Evolutionary conservation across 306 rosid species (phyloP), one percentile per base, ranked within the genome.

Genomic region (Ormosia emarginata): DNA sequence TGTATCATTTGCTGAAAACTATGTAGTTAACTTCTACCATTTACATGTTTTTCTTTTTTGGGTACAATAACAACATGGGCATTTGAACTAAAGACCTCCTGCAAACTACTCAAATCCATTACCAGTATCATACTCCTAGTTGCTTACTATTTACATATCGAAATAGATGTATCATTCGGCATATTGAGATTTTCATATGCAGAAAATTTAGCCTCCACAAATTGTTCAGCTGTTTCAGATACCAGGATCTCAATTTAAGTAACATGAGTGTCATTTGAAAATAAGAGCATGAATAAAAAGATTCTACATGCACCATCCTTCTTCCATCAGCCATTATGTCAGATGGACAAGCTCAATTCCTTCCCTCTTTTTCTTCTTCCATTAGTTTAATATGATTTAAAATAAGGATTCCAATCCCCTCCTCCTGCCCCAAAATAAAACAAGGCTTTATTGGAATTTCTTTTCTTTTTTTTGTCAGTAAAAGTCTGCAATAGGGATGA

Each of bases 241-340:
- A 37, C 15, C 55, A 71, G 15, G 44, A 59, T 71, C 77, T 43
- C 50, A 56, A 8, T 79, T 58, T 69, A 57, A 7, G 71, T n/a
- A 43, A 69, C 47, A 58, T 6, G n/a, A 59, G 29, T 65, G 34
- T 71, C 53, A n/a, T 62, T 50, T 32, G 29, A 81, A 52, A 62
- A 62, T 64, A 53, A 52, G 71, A 63, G 47, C 70, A 44, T 40
- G 47, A 65, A 36, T 30, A 65, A 71, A 63, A 34, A 63, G 63
- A 78, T 71, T 69, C 69, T 71, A 24, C 59, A 44, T 71, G 75
- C 63, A 64, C 61, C 79, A 77, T 58, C 49, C 52, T 68, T 75
- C 47, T 4, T 61, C 68, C 67, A 69, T 46, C 8, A 68, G 57
- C 40, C 39, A 44, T 30, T 29, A 68, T 43, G 8, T 69, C 67